Conservation (phyloP, 2,329 filamentous ascomycete species). For the Basipetospora chlamydospora region DNA sequence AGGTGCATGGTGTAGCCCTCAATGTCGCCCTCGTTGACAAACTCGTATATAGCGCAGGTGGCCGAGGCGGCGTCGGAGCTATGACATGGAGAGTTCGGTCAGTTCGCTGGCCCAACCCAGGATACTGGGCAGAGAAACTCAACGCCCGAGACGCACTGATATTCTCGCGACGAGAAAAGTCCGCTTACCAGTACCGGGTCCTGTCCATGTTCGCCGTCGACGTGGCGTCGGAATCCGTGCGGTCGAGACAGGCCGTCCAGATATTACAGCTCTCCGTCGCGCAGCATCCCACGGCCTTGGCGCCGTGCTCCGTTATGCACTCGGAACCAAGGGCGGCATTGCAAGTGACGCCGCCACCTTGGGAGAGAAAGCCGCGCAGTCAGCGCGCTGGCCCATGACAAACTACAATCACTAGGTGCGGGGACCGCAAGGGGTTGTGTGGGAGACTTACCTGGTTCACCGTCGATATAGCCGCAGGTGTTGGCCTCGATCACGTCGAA, state of each 20-base stretch:
- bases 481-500: neutral
- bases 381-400: too few species aligned
- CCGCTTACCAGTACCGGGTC: conserved; percentile 3
- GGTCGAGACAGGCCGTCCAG: conserved; percentile 3
- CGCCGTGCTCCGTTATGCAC: neutral
- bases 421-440: too few species aligned
- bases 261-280: conserved; percentile 3
- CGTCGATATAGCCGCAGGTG: conserved; percentile 3
- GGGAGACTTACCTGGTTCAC: neutral
- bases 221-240: neutral
- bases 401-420: too few species aligned
- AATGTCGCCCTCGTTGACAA: neutral
- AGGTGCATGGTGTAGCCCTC: conserved; percentile 3
- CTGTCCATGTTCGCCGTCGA: conserved; percentile 3
- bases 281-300: conserved; percentile 4
- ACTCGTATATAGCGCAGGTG: conserved; percentile 1
- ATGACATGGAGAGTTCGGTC: too few species aligned
- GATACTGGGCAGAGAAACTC: too few species aligned
- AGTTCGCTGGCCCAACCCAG: too few species aligned
- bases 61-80: conserved; percentile 1
- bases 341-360: conserved; percentile 1
- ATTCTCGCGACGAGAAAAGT: neutral
- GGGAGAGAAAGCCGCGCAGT: too few species aligned
- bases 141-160: neutral
- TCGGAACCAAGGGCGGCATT: conserved; percentile 2